Conservation (phyloP, 371 early-diverging fungal genomes). For the Racocetra persica region DNA sequence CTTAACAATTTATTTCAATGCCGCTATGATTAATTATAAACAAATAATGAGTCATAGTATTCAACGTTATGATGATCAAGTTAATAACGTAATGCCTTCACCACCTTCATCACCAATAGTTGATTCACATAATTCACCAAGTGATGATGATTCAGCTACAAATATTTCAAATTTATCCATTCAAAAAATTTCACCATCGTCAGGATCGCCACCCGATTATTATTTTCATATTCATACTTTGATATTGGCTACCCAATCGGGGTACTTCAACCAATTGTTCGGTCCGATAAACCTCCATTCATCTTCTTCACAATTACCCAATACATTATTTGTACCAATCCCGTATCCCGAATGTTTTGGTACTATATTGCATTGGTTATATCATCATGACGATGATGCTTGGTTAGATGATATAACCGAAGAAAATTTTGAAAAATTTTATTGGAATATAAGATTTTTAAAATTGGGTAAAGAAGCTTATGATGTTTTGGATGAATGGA, state of each 20-base stretch:
- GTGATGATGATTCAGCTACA: not conserved
- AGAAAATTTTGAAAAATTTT: conserved; percentile 31
- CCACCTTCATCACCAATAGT: conserved; percentile 10
- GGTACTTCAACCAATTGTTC: conserved; percentile 33
- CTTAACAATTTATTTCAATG: conserved; percentile 2
- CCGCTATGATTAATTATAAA: not conserved
- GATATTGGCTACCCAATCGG: conserved; percentile 24
- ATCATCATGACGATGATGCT: conserved; percentile 37
- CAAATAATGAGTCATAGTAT: not conserved
- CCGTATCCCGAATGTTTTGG: conserved; percentile 34
- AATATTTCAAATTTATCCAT: not conserved
- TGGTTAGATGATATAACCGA: conserved; percentile 33
- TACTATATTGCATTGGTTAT: conserved; percentile 37
- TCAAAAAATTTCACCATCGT: not conserved
- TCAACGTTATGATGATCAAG: conserved; percentile 1
- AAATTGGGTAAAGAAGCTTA: conserved; percentile 41
- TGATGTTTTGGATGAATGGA: conserved; percentile 29
- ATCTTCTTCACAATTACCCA: not conserved
- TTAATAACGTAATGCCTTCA: not conserved
- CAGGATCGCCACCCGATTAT: not conserved
- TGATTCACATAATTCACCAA: not conserved
- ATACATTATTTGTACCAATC: conserved; percentile 7
- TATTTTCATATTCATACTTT: conserved; percentile 15
- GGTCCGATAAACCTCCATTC: conserved; percentile 15
- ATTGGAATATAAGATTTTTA: conserved; percentile 29